A percentile compares a stretch with the other conserved stretches of the same genome.
Conservation (phyloP, 768 basidiomycete genomes). For the Tephrocybe sp. region DNA sequence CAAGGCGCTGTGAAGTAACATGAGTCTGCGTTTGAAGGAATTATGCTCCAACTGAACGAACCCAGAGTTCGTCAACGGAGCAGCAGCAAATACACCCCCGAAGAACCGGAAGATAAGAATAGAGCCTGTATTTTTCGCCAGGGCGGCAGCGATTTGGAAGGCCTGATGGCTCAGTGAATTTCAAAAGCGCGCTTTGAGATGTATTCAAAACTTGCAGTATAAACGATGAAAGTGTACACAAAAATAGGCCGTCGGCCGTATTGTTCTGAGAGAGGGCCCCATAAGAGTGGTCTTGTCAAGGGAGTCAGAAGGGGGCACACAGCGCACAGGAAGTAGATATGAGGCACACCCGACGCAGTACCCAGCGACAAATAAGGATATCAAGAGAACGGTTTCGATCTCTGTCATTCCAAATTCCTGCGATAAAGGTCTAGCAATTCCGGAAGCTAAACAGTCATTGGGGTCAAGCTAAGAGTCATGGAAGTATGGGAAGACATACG, state of each 20-base stretch:
- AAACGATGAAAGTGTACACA: conserved; percentile 53
- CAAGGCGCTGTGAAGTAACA: conserved; percentile 32
- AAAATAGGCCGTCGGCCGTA: conserved; percentile 62
- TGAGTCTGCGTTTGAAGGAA: background rate
- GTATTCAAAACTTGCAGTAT: conserved; percentile 34
- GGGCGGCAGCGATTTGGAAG: conserved; percentile 63
- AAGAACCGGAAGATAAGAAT: conserved; percentile 70
- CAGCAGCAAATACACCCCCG: conserved; percentile 66
- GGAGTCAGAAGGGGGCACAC: background rate
- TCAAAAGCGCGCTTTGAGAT: background rate
- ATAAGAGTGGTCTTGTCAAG: conserved; percentile 42
- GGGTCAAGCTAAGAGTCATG: background rate
- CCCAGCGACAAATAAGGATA: conserved; percentile 68
- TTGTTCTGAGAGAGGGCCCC: conserved; percentile 54
- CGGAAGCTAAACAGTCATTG: conserved; percentile 33
- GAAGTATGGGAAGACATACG: conserved; percentile 27
- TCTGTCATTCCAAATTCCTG: conserved; percentile 45
- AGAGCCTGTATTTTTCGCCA: conserved; percentile 57
- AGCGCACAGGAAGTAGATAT: background rate
- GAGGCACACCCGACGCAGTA: conserved; percentile 52
- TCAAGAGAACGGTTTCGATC: conserved; percentile 51
- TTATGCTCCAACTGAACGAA: conserved; percentile 17
- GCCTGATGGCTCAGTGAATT: conserved; percentile 27
- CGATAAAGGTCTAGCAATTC: conserved; percentile 42
- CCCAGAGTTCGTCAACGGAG: conserved; percentile 70